A percentile compares a stretch with the other conserved stretches of the same genome.
These are phyloP conservation scores for Bullera alba DNA, from an alignment of 768 basidiomycete species.

Conservation along the genomic window DNA sequence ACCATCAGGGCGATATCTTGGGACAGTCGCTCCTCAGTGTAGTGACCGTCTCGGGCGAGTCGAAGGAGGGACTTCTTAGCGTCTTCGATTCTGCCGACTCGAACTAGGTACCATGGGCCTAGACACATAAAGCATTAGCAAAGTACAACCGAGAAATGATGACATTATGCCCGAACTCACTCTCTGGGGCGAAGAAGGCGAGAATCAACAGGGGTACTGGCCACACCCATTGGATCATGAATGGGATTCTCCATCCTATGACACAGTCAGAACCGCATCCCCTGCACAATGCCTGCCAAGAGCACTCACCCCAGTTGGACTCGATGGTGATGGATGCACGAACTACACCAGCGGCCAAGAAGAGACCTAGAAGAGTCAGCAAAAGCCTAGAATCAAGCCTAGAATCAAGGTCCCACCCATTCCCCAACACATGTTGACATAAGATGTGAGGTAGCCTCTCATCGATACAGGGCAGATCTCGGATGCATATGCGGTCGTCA, in stretches of 20 bases:
- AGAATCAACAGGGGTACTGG: slow-evolving; percentile 6
- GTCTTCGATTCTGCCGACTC: background rate
- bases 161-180: slow-evolving; percentile 2
- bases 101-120: background rate
- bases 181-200: slow-evolving; percentile 21
- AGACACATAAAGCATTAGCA: background rate
- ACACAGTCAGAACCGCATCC: background rate
- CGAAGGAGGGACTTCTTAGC: background rate
- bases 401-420: slow-evolving; percentile 1
- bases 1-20: slow-evolving; percentile 17
- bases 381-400: background rate
- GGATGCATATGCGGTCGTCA: slow-evolving; percentile 41
- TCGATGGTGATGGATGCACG: background rate
- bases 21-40: slow-evolving; percentile 21
- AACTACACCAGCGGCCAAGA: slow-evolving; percentile 24
- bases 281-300: background rate
- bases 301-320: background rate
- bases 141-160: no score
- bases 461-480: slow-evolving; percentile 32
- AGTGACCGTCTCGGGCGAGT: background rate
- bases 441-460: slow-evolving; percentile 23
- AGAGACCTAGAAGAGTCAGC: slow-evolving; percentile 1
- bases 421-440: slow-evolving; percentile 27
- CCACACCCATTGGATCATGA: slow-evolving; percentile 12
- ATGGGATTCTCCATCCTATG: slow-evolving; percentile 4